Evolutionary conservation across 768 basidiomycete species (phyloP), one percentile per base, ranked within the genome.

Genomic region (Pulveroboletus sp.): DNA sequence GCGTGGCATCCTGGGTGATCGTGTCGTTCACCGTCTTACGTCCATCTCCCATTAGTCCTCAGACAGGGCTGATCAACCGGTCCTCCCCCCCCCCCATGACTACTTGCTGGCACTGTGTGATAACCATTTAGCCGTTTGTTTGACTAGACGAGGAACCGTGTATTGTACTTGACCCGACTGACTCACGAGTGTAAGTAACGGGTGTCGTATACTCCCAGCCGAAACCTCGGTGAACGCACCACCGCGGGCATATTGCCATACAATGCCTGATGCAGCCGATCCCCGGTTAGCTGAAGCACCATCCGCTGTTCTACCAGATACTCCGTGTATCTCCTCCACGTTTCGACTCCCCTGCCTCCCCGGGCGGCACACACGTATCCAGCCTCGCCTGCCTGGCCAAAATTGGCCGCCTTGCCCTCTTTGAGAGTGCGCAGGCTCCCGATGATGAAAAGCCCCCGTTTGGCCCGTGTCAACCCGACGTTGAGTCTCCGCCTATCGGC

Each of bases 401-500:
- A 21, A 21, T 57, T 64, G 9, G 38, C 38, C 57, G 69, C 60
- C 63, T 70, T 75, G 18, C 83, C 75, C 35, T 72, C 70, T 53
- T 72, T 70, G 49, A 91, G 71, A 14, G 89, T 91, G 51, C 70
- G 71, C 50, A 88, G 71, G 51, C 77, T 90, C 32, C 91, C 90
- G 4, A 92, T 73, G 9, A 93, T 77, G 60, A 92, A 88, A 54
- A 93, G 64, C n/a, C 85, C 90, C 51, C 91, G 74, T 69, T 86
- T 87, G 28, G 92, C 93, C 21, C 93, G 74, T 44, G 93, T 96
- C 49, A 96, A 72, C 2, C 92, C 93, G 26, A 96, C 93, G 66
- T 96, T 96, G 48, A 95, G 73, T 57, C 93, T 68, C 54, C 93
- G 73, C 59, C 83, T 75, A 69, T 96, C 93, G 18, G 86, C 89